Evolutionary conservation across 2,329 filamentous ascomycete genomes (phyloP), one percentile per base, ranked within the genome.

Genomic region (Metarhizium sp.): DNA sequence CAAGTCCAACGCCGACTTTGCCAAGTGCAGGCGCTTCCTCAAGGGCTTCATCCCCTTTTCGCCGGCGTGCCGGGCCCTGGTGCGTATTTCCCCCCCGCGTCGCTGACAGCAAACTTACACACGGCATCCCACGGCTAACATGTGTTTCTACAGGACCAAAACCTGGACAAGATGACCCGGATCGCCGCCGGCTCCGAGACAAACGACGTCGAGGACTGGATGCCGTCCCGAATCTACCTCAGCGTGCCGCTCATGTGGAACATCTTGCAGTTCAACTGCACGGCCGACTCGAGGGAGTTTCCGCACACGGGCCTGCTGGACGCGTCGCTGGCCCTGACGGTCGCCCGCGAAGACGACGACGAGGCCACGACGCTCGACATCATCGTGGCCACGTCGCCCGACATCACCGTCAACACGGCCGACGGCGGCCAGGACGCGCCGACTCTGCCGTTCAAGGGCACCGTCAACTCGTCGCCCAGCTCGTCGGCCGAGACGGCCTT

Each of bases 221-320:
- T 77, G 66, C 77, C 77, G 0, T 77, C 75, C 25, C 75, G 75
- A 50, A 78, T 79, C 50, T 74, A 78, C 59, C 75, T 79, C 40
- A 78, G 75, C 57, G 74, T 78, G 1, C 74, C 75, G 1, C 60
- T 79, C 4, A 78, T 79, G 77, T 79, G 77, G 77, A 74, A 77
- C 42, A 73, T 78, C 10, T 62, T 79, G 4, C 75, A 78, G 54
- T 73, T 78, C 61, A 76, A 74, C 60, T 77, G 68, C 34, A 67
- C 66, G 7, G 64, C 70, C 0, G 68, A 72, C 18, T 63, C 68
- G 1, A 68, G 67, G 6, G 69, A 72, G 13, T 63, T 66, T 1
- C 65, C 72, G 0, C 64, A 64, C 0, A 66, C 69, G 2, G 71
- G 74, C 3, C 63, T 79, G 2, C 66, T 78, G 2, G 71, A 76